Conservation (phyloP, 768 basidiomycete genomes). For the Steccherinum ochraceum region DNA sequence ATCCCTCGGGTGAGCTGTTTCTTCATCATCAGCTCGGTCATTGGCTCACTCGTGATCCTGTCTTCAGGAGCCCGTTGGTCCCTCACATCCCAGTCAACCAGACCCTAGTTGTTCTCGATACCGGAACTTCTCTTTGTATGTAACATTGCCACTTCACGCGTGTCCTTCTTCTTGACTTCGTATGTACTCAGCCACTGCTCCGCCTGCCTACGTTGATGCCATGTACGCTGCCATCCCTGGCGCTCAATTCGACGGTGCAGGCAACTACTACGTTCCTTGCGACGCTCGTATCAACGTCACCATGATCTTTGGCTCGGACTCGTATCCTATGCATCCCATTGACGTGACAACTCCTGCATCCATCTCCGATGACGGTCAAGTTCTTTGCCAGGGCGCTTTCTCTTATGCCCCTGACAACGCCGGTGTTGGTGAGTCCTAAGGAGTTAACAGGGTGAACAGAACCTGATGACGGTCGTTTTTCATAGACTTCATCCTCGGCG, state of each 20-base stretch:
- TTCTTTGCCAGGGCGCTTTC: conserved; percentile 3
- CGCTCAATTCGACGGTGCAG: conserved; percentile 2
- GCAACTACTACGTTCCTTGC: conserved; percentile 12
- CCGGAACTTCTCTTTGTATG: conserved; percentile 11
- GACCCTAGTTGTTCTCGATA: conserved; percentile 11
- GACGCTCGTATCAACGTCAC: conserved; percentile 13
- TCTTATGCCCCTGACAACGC: neutral
- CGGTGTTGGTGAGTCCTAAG: neutral
- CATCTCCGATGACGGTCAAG: neutral
- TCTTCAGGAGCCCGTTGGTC: neutral
- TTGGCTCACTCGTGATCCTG: neutral
- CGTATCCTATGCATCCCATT: conserved; percentile 12
- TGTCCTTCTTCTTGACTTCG: neutral
- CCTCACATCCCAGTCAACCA: conserved; percentile 4
- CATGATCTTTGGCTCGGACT: conserved; percentile 11
- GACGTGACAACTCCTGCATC: conserved; percentile 1
- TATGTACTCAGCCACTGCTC: conserved; percentile 2
- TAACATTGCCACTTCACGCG: neutral
- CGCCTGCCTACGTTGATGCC: conserved; percentile 10
- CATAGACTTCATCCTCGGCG: conserved; percentile 12
- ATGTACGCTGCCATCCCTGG: conserved; percentile 15
- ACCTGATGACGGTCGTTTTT: neutral
- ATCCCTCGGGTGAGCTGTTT: neutral
- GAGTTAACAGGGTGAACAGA: too few relatives aligned
- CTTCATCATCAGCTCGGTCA: neutral